Evolutionary conservation across 2,329 filamentous ascomycete species (phyloP).

Genomic region (Aschersonia sp.): DNA sequence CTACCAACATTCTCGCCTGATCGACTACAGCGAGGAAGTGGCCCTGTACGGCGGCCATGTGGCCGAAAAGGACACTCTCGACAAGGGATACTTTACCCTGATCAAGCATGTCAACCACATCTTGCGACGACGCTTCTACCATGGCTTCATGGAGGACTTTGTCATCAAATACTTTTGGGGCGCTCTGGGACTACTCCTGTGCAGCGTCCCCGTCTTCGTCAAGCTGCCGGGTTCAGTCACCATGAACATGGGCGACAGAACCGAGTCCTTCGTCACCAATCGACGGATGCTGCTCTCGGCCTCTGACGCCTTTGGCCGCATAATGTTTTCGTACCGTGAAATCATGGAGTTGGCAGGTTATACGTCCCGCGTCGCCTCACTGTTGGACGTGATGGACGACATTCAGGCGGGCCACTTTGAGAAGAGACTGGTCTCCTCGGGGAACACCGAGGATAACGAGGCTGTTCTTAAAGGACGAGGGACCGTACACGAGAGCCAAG

Average conservation of each 20-base stretch:
- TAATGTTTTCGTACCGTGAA: slow-evolving; percentile 98
- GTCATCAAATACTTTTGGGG: slow-evolving; percentile 99
- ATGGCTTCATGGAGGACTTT: slow-evolving; percentile 99
- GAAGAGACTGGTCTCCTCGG: slow-evolving; percentile 90
- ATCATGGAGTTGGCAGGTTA: slow-evolving; percentile 92
- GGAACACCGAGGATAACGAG: slow-evolving; percentile 67
- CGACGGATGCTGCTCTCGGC: slow-evolving; percentile 81
- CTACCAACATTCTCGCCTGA: slow-evolving; percentile 85
- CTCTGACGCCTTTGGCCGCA: slow-evolving; percentile 85
- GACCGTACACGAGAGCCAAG: slow-evolving; percentile 63
- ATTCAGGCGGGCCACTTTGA: slow-evolving; percentile 82
- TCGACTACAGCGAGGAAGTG: slow-evolving; percentile 92
- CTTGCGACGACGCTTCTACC: slow-evolving; percentile 76
- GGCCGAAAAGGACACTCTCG: slow-evolving; percentile 87
- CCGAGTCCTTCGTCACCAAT: slow-evolving; percentile 82
- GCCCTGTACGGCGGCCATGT: slow-evolving; percentile 85
- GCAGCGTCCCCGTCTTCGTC: slow-evolving; percentile 92
- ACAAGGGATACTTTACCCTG: slow-evolving; percentile 96
- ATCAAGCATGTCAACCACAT: slow-evolving; percentile 99
- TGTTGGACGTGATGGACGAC: slow-evolving; percentile 90
- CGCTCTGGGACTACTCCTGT: slow-evolving; percentile 77
- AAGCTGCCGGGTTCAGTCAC: slow-evolving; percentile 61
- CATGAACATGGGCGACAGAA: slow-evolving; percentile 55
- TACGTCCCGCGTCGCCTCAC: slow-evolving; percentile 78
- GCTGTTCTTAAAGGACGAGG: slow-evolving; percentile 73